Evolutionary conservation across 768 basidiomycete genomes (phyloP).

Genomic region (Clathrus columnatus): DNA sequence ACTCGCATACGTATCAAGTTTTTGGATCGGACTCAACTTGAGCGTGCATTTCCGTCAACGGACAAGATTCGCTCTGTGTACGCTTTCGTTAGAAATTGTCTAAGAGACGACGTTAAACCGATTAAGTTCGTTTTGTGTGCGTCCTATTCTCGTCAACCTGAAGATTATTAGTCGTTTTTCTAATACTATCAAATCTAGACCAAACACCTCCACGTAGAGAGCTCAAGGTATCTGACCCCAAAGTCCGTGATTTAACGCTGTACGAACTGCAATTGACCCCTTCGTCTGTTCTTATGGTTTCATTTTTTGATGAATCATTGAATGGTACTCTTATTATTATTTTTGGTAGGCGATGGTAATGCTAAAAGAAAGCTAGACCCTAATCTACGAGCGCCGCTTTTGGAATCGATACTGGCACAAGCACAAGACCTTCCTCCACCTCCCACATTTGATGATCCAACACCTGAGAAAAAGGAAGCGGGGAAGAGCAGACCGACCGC

Average conservation of each 20-base stretch:
- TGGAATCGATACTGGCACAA: constrained; percentile 42
- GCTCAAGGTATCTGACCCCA: constrained; percentile 69
- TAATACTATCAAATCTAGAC: constrained; percentile 36
- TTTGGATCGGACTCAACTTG: constrained; percentile 71
- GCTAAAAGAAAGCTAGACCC: constrained; percentile 32
- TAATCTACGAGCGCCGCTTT: constrained; percentile 55
- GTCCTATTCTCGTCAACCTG: constrained; percentile 20
- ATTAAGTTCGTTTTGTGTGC: constrained; percentile 80
- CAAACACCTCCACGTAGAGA: constrained; percentile 79
- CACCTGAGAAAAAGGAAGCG: neutral
- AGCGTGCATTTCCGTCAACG: constrained; percentile 67
- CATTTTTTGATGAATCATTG: constrained; percentile 62
- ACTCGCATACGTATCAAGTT: constrained; percentile 79
- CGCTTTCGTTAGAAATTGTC: constrained; percentile 65
- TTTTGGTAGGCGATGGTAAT: neutral
- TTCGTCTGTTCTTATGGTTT: constrained; percentile 65
- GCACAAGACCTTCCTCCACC: constrained; percentile 64
- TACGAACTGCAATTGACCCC: constrained; percentile 69
- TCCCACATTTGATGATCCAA: constrained; percentile 26
- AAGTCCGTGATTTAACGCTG: constrained; percentile 59
- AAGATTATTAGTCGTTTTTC: neutral
- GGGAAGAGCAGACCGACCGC: neutral
- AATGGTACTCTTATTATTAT: constrained; percentile 44
- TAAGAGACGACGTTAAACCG: constrained; percentile 67
- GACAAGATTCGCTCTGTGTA: constrained; percentile 79